phyloP scores from a whole-genome alignment of 768 basidiomycete genomes.

The Amanita exitialis region DNA sequence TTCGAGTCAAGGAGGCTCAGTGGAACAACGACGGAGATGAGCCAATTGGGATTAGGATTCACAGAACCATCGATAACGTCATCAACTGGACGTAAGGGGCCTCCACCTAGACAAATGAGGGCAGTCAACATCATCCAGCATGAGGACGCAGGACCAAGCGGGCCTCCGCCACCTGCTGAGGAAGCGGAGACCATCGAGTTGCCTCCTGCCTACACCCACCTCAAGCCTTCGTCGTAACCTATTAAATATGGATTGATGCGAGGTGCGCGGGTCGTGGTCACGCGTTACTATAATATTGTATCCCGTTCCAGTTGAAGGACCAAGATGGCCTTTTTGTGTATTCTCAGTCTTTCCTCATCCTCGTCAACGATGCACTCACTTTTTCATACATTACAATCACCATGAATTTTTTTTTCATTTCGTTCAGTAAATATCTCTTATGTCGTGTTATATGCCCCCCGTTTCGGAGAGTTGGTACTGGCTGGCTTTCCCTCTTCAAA shows the following conservation, averaged over 20 bases:
- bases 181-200: conserved; percentile 69
- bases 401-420: too few species aligned
- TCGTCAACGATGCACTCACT: too few species aligned
- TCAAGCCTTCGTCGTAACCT: conserved; percentile 18
- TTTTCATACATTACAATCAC: too few species aligned
- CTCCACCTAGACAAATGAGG: conserved; percentile 41
- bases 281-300: too few species aligned
- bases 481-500: too few species aligned
- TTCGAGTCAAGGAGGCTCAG: conserved; percentile 25
- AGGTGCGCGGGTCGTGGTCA: background rate
- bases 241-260: background rate
- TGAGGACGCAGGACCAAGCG: conserved; percentile 66
- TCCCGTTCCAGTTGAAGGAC: too few species aligned
- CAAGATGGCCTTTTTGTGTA: too few species aligned
- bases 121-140: conserved; percentile 79
- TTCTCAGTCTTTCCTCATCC: too few species aligned
- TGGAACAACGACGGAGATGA: conserved; percentile 28
- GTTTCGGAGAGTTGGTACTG: too few species aligned
- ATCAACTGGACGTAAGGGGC: conserved; percentile 33
- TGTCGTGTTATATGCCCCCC: too few species aligned
- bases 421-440: too few species aligned
- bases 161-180: conserved; percentile 15
- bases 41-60: conserved; percentile 8
- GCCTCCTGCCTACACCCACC: conserved; percentile 73
- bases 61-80: conserved; percentile 15